Percentiles rank a stretch among this genome's conserved stretches.
Conservation (phyloP, 208 protist species). For the Leishmania lainsoni region DNA sequence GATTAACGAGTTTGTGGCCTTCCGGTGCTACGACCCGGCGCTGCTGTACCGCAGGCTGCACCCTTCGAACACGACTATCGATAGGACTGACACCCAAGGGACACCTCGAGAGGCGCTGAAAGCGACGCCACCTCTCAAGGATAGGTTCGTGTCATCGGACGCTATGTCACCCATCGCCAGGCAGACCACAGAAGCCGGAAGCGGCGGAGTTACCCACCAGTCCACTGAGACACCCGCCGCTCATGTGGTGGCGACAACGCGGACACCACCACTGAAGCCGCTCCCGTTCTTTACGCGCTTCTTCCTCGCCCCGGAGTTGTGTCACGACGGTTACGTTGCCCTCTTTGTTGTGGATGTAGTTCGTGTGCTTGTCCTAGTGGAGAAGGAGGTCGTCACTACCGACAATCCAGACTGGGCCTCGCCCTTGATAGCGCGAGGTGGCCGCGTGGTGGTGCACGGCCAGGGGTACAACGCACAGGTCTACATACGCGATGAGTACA, state of each 20-base stretch:
- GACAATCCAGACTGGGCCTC: constrained; percentile 50
- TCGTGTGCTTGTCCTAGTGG: constrained; percentile 69
- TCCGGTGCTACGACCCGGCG: constrained; percentile 25
- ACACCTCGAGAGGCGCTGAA: neutral
- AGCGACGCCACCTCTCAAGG: neutral
- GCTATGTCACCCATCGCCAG: neutral
- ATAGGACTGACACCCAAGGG: neutral
- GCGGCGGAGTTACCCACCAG: neutral
- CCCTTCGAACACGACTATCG: neutral
- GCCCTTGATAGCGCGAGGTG: constrained; percentile 31
- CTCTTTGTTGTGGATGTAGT: constrained; percentile 72
- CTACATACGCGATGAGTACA: constrained; percentile 41
- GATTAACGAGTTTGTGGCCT: constrained; percentile 68
- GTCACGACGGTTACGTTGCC: constrained; percentile 48
- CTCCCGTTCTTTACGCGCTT: constrained; percentile 56
- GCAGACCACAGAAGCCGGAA: neutral
- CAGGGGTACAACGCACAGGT: constrained; percentile 52
- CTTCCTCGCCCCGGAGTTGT: constrained; percentile 76
- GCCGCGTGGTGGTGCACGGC: constrained; percentile 37
- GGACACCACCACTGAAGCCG: constrained; percentile 19
- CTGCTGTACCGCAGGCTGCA: constrained; percentile 20
- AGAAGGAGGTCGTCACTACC: constrained; percentile 43
- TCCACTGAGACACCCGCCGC: neutral
- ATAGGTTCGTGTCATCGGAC: neutral
- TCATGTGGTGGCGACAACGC: neutral